Evolutionary conservation across 2,329 filamentous ascomycete genomes (phyloP), one percentile per base, ranked within the genome.

Genomic region (Chaetoscypha palmicola): DNA sequence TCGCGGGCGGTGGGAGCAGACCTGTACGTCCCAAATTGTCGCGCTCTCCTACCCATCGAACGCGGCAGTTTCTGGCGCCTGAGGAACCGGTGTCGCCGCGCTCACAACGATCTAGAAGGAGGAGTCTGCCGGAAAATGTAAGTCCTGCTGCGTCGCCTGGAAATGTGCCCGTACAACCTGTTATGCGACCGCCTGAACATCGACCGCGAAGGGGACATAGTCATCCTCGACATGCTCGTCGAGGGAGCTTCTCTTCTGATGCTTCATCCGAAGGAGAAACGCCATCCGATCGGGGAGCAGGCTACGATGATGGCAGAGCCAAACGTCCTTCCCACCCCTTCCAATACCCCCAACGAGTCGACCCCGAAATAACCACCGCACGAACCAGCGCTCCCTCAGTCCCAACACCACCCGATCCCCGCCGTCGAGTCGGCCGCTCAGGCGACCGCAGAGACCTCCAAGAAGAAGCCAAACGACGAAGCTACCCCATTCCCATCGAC

Each of bases 151-250:
- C 33, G 5, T 45, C 60, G 10, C 60, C 38, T 46, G 54, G 26
- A 30, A 59, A 71, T 41, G 52, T 68, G 11, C 65, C 66, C 31
- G 59, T 67, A 5, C 57, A 64, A 21, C 17, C 24, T 23, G 33
- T 52, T 17, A 8, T 59, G 52, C 47, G 37, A 14, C 57, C 62
- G 34, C 60, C 61, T 11, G 43, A 52, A 7, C 33, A 49, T 1
- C 60, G 62, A 16, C 53, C 23, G n/a, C 41, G 55, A 37, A 67
- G 73, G 16, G 62, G 71, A 22, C 71, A 75, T 53, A 75, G 72
- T 51, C 73, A 76, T 41, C 70, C 72, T 0, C 64, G 68, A 22
- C 58, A 49, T 41, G 43, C 48, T 30, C 42, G 43, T 4, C 43
- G 32, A 2, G 52, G 52, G 7, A 57, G 54, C 23, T 20, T 46